Evolutionary conservation across 768 basidiomycete species (phyloP).

Genomic region (Mrakia frigida): DNA sequence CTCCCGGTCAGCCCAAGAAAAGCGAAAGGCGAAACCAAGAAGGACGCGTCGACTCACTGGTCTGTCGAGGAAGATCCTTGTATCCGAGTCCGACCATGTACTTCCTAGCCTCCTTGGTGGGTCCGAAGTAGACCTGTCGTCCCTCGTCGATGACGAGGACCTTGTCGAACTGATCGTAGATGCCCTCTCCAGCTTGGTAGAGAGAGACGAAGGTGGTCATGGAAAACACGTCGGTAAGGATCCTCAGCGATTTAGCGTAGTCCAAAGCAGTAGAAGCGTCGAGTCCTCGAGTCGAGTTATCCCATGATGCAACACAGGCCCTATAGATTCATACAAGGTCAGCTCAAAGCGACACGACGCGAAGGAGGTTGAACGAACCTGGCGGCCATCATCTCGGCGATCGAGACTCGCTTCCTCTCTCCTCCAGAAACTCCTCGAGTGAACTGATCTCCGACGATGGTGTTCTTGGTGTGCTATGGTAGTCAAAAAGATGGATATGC

Average conservation of each 20-base stretch:
- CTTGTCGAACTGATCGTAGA: slow-evolving; percentile 65
- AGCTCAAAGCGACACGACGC: too few species aligned
- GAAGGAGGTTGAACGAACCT: too few species aligned
- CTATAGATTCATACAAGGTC: slow-evolving; percentile 2
- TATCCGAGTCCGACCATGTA: slow-evolving; percentile 74
- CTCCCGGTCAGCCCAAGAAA: neutral
- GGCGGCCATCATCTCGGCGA: slow-evolving; percentile 47
- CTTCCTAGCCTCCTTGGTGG: slow-evolving; percentile 57
- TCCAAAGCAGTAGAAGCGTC: slow-evolving; percentile 79
- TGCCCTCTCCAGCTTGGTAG: slow-evolving; percentile 66
- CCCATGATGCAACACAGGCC: slow-evolving; percentile 45
- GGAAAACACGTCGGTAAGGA: slow-evolving; percentile 76
- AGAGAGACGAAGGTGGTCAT: slow-evolving; percentile 72
- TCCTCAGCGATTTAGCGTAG: slow-evolving; percentile 68
- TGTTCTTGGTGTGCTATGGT: slow-evolving; percentile 45
- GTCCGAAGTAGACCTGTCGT: slow-evolving; percentile 60
- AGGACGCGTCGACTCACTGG: slow-evolving; percentile 43
- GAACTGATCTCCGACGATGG: slow-evolving; percentile 45
- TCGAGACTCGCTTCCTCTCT: slow-evolving; percentile 50
- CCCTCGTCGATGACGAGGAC: slow-evolving; percentile 62
- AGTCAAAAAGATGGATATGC: too few species aligned
- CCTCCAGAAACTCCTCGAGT: slow-evolving; percentile 50
- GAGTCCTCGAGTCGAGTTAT: slow-evolving; percentile 60
- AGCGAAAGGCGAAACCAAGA: neutral
- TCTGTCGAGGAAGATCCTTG: slow-evolving; percentile 67